Conservation (phyloP, 1,284 basidiomycete species). For the Hymenochaete sp. region DNA sequence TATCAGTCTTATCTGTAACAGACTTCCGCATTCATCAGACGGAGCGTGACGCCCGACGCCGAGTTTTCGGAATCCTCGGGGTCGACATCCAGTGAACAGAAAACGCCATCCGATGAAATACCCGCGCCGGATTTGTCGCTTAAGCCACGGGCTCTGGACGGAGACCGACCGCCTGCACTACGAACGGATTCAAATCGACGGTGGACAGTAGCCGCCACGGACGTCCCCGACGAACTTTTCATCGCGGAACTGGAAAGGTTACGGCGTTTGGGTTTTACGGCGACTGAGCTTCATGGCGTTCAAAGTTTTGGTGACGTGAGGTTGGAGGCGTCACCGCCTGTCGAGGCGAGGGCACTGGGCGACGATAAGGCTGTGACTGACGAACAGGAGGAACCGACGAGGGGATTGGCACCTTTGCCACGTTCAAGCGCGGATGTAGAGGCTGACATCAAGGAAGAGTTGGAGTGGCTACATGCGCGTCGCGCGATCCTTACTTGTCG, state of each 20-base stretch:
- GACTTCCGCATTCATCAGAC: no score
- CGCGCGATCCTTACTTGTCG: slow-evolving; percentile 49
- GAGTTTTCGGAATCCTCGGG: no score
- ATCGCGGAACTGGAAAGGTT: slow-evolving; percentile 31
- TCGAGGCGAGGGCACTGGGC: slow-evolving; percentile 20
- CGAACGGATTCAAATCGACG: slow-evolving; percentile 22
- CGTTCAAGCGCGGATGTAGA: slow-evolving; percentile 9
- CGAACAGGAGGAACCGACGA: background rate
- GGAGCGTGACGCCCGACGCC: no score
- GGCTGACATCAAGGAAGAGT: slow-evolving; percentile 20
- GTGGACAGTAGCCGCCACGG: slow-evolving; percentile 32
- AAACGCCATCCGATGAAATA: no score
- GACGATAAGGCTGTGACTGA: slow-evolving; percentile 18
- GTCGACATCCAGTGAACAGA: no score
- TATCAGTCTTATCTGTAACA: no score
- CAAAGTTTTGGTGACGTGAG: slow-evolving; percentile 3
- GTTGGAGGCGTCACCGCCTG: slow-evolving; percentile 22
- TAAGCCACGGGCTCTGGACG: no score
- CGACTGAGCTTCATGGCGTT: slow-evolving; percentile 19
- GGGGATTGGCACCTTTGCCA: no score
- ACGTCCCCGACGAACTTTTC: slow-evolving; percentile 31
- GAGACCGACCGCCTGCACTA: slow-evolving; percentile 16
- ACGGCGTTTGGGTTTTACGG: slow-evolving; percentile 24
- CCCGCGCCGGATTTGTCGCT: no score
- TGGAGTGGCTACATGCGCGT: slow-evolving; percentile 45